Evolutionary conservation across 176 grass and related monocot genomes (phyloP).

Genomic region (Pontederia paniculata): DNA sequence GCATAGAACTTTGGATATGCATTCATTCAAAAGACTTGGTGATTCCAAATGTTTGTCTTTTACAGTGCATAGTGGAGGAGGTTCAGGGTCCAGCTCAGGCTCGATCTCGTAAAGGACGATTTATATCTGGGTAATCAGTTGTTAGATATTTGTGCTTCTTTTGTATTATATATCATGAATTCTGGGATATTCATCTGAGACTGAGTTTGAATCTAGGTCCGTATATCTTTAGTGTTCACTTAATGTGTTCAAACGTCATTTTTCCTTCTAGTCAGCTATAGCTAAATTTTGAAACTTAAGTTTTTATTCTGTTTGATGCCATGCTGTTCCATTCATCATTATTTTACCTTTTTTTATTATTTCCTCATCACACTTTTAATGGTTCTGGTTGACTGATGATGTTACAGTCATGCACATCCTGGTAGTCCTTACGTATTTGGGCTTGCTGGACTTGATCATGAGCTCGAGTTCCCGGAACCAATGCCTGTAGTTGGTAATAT

Average conservation of each 20-base stretch:
- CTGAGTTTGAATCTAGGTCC: too few species aligned
- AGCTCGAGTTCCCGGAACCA: slow-evolving; percentile 96
- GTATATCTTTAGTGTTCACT: too few species aligned
- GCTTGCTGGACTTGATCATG: slow-evolving; percentile 82
- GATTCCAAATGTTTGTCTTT: slow-evolving; percentile 2
- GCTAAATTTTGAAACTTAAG: too few species aligned
- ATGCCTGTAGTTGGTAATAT: slow-evolving; percentile 93
- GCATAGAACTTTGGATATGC: too few species aligned
- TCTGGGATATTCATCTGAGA: neutral
- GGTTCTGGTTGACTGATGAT: neutral
- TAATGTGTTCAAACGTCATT: too few species aligned
- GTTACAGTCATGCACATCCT: slow-evolving; percentile 86
- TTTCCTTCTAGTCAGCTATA: too few species aligned
- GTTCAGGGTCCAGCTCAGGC: slow-evolving; percentile 85
- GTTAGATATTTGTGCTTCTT: slow-evolving; percentile 1
- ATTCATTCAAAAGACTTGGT: too few species aligned
- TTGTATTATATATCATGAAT: neutral
- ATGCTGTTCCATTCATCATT: neutral
- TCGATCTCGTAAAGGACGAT: slow-evolving; percentile 84
- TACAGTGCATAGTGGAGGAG: slow-evolving; percentile 97
- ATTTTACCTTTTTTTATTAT: neutral
- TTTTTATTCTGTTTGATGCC: too few species aligned
- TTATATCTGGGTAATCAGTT: slow-evolving; percentile 92
- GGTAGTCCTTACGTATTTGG: slow-evolving; percentile 97
- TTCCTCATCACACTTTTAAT: slow-evolving; percentile 8